Evolutionary conservation across 2,329 filamentous ascomycete species (phyloP).

Genomic region (Fusarium acutatum): DNA sequence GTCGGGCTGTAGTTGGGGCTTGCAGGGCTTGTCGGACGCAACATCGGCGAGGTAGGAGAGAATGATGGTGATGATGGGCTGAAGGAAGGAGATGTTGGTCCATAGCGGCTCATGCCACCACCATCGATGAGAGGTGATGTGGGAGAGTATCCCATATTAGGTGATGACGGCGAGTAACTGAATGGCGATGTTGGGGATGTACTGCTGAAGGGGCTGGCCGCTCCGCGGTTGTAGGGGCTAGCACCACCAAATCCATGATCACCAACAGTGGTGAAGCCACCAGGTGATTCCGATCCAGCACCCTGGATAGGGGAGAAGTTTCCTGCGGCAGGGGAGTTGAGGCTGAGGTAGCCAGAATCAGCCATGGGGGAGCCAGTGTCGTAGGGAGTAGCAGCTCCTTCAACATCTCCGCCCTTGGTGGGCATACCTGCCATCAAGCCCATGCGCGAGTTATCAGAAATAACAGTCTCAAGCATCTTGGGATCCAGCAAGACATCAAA

Average conservation of each 20-base stretch:
- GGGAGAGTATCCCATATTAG: conserved; percentile 76
- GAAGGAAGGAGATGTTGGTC: conserved; percentile 67
- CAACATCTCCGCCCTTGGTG: conserved; percentile 76
- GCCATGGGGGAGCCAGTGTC: conserved; percentile 84
- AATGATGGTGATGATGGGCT: conserved; percentile 71
- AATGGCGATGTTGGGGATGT: conserved; percentile 74
- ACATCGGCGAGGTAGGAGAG: conserved; percentile 68
- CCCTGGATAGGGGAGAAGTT: conserved; percentile 82
- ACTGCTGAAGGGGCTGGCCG: conserved; percentile 79
- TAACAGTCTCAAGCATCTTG: conserved; percentile 93
- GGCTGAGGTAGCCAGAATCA: conserved; percentile 72
- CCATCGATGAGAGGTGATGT: conserved; percentile 73
- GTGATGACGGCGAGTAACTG: conserved; percentile 80
- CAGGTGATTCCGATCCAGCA: conserved; percentile 75
- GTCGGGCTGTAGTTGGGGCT: conserved; percentile 72
- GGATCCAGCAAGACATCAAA: conserved; percentile 94
- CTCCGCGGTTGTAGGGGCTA: conserved; percentile 72
- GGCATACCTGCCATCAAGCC: conserved; percentile 83
- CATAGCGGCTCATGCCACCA: conserved; percentile 59
- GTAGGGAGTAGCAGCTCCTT: conserved; percentile 93
- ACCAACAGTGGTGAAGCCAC: conserved; percentile 68
- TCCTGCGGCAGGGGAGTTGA: conserved; percentile 69
- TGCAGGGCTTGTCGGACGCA: conserved; percentile 63
- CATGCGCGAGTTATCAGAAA: conserved; percentile 89
- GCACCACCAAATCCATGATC: conserved; percentile 59